Percentiles rank a stretch among this genome's conserved stretches.
These are phyloP conservation scores for Galerina sulciceps DNA, from an alignment of 768 basidiomycete genomes.

Conservation along the genomic window DNA sequence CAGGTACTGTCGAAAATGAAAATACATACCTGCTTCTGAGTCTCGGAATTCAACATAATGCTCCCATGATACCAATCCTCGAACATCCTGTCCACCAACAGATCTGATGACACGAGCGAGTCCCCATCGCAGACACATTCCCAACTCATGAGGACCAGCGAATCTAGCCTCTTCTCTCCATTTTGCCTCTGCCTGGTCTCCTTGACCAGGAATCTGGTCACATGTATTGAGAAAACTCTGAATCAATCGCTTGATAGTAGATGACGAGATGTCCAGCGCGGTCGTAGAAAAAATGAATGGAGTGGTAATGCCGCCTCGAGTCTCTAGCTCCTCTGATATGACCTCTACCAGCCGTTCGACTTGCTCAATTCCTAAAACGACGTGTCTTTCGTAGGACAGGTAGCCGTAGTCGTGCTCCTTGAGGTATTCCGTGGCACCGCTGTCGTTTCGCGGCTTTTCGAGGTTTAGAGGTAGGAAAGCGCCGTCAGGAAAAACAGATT, in stretches of 20 bases:
- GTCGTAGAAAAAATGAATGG: slow-evolving; percentile 91
- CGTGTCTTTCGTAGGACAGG: slow-evolving; percentile 71
- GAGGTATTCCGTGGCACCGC: slow-evolving; percentile 33
- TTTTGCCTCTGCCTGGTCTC: slow-evolving; percentile 48
- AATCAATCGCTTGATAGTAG: slow-evolving; percentile 78
- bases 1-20: background rate
- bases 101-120: slow-evolving; percentile 79
- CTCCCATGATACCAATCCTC: slow-evolving; percentile 87
- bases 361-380: slow-evolving; percentile 77
- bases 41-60: slow-evolving; percentile 82
- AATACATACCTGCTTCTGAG: slow-evolving; percentile 74
- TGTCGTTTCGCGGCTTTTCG: slow-evolving; percentile 46
- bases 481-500: slow-evolving; percentile 49
- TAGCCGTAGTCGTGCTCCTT: slow-evolving; percentile 68
- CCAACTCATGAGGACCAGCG: slow-evolving; percentile 86
- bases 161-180: slow-evolving; percentile 86
- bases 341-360: slow-evolving; percentile 73
- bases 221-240: slow-evolving; percentile 80
- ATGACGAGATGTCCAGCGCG: slow-evolving; percentile 81
- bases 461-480: slow-evolving; percentile 57
- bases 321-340: slow-evolving; percentile 69
- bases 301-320: slow-evolving; percentile 80
- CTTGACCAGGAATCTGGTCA: slow-evolving; percentile 30
- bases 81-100: slow-evolving; percentile 69
- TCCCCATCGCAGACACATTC: slow-evolving; percentile 93